Evolutionary conservation across 495 filamentous ascomycete genomes (phyloP), one percentile per base, ranked within the genome.

Genomic region (Hypomontagnella monticulosa): DNA sequence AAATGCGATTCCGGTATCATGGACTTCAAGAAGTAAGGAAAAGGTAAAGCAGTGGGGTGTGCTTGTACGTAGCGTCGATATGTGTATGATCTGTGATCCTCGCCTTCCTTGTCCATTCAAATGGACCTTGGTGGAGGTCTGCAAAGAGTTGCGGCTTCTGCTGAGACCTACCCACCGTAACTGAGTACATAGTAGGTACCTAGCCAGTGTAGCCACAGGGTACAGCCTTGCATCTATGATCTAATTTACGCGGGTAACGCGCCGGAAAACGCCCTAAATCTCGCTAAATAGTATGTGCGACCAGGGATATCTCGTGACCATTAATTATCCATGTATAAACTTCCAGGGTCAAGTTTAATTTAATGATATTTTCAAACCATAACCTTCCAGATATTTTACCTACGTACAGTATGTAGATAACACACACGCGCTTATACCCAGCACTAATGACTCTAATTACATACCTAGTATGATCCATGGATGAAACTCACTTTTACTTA

Each of bases 161-260:
- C 23, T 27, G 23, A 27, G 23, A 27, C 23, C 40, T 15, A n/a
- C 40, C 16, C n/a, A 32, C 12, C 12, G 20, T 9, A 9, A 47
- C 18, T 33, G 19, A 4, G 43, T 63, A 56, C 23, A 38, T 50
- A 27, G 23, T 50, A 27, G 23, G 23, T 27, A 27, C 23, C 23
- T 27, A 6, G 23, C 42, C 11, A 44, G 41, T 27, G 50, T 27
- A 6, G 23, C 42, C 11, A 44, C 41, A 20, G 50, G 32, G 12
- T 40, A 48, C 48, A 48, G 48, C 42, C 36, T 40, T 40, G 51
- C 55, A 58, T 32, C 33, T 41, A 27, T 6, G 23, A 27, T 6
- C 23, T 6, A 43, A 61, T 67, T 63, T 67, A 67, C 63, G 49
- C 68, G 54, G 64, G 27, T 63, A 19, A 57, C 53, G 68, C 64